A percentile compares a stretch with the other conserved stretches of the same genome.
Conservation (phyloP, 176 grass and related monocot genomes). For the Carex scoparia region DNA sequence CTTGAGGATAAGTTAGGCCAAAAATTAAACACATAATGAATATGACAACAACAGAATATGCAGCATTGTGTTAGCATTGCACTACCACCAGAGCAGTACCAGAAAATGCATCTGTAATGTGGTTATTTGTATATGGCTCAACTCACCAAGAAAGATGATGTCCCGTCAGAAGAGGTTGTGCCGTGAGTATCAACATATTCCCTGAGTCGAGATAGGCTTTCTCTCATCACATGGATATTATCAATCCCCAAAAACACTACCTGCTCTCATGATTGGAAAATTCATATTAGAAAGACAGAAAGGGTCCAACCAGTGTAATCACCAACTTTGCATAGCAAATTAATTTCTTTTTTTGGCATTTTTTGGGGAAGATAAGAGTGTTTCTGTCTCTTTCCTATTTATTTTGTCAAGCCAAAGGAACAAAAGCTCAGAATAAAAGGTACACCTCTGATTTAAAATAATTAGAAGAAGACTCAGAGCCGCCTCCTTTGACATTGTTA, state of each 20-base stretch:
- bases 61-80: neutral
- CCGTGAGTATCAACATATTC: slow-evolving; percentile 96
- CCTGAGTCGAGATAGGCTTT: slow-evolving; percentile 94
- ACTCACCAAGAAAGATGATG: slow-evolving; percentile 64
- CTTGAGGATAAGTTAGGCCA: neutral
- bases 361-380: neutral
- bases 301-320: neutral
- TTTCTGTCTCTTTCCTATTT: neutral
- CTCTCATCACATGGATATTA: slow-evolving; percentile 97
- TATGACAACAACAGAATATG: neutral
- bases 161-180: slow-evolving; percentile 73
- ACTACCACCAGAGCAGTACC: neutral
- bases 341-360: neutral
- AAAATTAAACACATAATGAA: neutral
- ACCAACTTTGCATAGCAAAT: slow-evolving; percentile 8
- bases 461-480: slow-evolving; percentile 94
- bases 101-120: neutral
- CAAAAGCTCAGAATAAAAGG: neutral
- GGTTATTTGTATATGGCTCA: neutral
- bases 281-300: slow-evolving; percentile 20
- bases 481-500: slow-evolving; percentile 94
- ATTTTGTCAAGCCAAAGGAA: neutral
- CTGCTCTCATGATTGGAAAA: slow-evolving; percentile 42
- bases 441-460: slow-evolving; percentile 83
- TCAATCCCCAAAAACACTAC: slow-evolving; percentile 95